Conservation (phyloP, 305 asterid genomes). For the Solanum hybrid region DNA sequence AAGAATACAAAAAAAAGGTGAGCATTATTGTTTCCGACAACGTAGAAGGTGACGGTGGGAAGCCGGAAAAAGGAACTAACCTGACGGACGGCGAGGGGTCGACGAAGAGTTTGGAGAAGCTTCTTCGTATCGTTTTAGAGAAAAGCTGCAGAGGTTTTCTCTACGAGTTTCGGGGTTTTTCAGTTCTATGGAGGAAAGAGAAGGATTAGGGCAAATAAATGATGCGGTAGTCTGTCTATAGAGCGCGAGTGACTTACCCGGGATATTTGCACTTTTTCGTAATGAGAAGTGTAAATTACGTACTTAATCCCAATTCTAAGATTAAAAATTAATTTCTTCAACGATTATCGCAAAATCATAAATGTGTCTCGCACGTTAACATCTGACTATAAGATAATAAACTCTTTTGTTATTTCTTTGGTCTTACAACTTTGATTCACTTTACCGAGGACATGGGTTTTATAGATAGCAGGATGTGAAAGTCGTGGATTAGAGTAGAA, state of each 20-base stretch:
- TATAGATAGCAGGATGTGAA: neutral
- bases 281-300: neutral
- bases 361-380: neutral
- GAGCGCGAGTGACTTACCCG: neutral
- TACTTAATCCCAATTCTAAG: neutral
- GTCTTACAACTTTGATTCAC: neutral
- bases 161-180: slow-evolving; percentile 3
- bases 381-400: neutral
- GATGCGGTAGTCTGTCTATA: neutral
- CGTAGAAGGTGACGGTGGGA: neutral
- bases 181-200: neutral
- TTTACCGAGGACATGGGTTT: neutral
- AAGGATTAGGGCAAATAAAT: slow-evolving; percentile 4
- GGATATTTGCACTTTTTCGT: neutral
- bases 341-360: neutral
- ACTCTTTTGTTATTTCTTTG: neutral
- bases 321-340: neutral
- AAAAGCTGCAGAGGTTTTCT: slow-evolving; percentile 3
- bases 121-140: neutral
- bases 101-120: neutral
- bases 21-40: neutral
- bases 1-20: neutral
- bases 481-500: neutral
- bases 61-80: neutral
- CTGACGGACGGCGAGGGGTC: neutral